phyloP scores from a whole-genome alignment of 805 yeast genomes.

The Saccharomycopsis olivae region DNA sequence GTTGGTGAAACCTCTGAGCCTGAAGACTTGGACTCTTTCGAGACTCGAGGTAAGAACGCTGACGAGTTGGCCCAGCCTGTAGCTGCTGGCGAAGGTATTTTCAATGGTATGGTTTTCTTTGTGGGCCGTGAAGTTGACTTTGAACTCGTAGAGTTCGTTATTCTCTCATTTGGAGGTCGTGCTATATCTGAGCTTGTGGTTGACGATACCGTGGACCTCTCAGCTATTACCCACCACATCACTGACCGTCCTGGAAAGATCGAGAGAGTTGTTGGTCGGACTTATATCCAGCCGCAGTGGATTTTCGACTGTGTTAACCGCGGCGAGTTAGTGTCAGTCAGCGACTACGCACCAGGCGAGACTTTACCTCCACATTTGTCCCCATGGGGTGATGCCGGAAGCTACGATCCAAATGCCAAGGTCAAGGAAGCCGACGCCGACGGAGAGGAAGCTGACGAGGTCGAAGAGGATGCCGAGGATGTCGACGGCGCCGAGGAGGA shows the following conservation, averaged over 20 bases:
- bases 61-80: slow-evolving; percentile 70
- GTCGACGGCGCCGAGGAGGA: slow-evolving; percentile 45
- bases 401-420: slow-evolving; percentile 71
- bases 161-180: slow-evolving; percentile 78
- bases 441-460: slow-evolving; percentile 36
- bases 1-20: slow-evolving; percentile 28
- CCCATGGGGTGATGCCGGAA: slow-evolving; percentile 97
- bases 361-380: slow-evolving; percentile 91
- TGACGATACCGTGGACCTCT: slow-evolving; percentile 46
- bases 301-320: slow-evolving; percentile 84
- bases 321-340: slow-evolving; percentile 62
- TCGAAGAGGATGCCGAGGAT: slow-evolving; percentile 39
- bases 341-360: slow-evolving; percentile 87
- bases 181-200: slow-evolving; percentile 78
- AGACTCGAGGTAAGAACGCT: slow-evolving; percentile 51
- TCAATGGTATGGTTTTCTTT: slow-evolving; percentile 67
- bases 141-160: slow-evolving; percentile 80
- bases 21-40: slow-evolving; percentile 57
- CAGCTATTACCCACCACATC: slow-evolving; percentile 79
- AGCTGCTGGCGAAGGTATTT: slow-evolving; percentile 37
- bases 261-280: slow-evolving; percentile 78
- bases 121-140: slow-evolving; percentile 94
- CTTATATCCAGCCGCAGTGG: slow-evolving; percentile 98
- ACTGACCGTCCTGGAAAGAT: slow-evolving; percentile 81
- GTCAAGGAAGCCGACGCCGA: slow-evolving; percentile 33